A percentile compares a stretch with the other conserved stretches of the same genome.
phyloP scores from a whole-genome alignment of 2,329 filamentous ascomycete species.

The Aspergillus fischeri region DNA sequence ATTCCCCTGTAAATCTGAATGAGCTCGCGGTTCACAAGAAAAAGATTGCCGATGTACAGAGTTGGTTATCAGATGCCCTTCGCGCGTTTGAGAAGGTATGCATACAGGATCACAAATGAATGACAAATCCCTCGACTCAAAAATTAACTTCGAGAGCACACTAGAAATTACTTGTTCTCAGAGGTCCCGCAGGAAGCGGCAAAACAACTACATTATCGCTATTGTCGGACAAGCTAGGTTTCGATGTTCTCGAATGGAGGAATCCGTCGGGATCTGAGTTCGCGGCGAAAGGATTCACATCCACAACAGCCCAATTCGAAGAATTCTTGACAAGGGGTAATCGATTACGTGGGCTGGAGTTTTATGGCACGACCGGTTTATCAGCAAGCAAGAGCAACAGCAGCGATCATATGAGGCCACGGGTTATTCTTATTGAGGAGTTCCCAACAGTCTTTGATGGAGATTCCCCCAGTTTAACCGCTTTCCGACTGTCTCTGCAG shows the following conservation, averaged over 20 bases:
- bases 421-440: slow-evolving; percentile 73
- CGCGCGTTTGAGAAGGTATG: slow-evolving; percentile 48
- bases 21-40: slow-evolving; percentile 93
- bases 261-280: slow-evolving; percentile 67
- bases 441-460: slow-evolving; percentile 72
- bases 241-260: slow-evolving; percentile 82
- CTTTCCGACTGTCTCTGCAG: slow-evolving; percentile 71
- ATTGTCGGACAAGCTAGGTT: slow-evolving; percentile 70
- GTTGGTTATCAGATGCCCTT: slow-evolving; percentile 75
- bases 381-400: neutral
- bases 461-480: slow-evolving; percentile 59
- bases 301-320: slow-evolving; percentile 77
- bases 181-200: slow-evolving; percentile 84
- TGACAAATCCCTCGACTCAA: neutral
- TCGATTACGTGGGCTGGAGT: slow-evolving; percentile 70
- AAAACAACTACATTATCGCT: slow-evolving; percentile 85
- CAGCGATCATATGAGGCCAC: slow-evolving; percentile 26
- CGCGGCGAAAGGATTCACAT: slow-evolving; percentile 60
- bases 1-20: slow-evolving; percentile 67
- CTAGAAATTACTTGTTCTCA: slow-evolving; percentile 76
- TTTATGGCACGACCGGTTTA: slow-evolving; percentile 15
- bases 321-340: slow-evolving; percentile 83
- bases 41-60: slow-evolving; percentile 81
- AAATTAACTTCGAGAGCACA: slow-evolving; percentile 13
- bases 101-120: neutral